A percentile compares a stretch with the other conserved stretches of the same genome.
Evolutionary conservation across 2,329 filamentous ascomycete genomes (phyloP).

Genomic region (Elsinoe ampelina): DNA sequence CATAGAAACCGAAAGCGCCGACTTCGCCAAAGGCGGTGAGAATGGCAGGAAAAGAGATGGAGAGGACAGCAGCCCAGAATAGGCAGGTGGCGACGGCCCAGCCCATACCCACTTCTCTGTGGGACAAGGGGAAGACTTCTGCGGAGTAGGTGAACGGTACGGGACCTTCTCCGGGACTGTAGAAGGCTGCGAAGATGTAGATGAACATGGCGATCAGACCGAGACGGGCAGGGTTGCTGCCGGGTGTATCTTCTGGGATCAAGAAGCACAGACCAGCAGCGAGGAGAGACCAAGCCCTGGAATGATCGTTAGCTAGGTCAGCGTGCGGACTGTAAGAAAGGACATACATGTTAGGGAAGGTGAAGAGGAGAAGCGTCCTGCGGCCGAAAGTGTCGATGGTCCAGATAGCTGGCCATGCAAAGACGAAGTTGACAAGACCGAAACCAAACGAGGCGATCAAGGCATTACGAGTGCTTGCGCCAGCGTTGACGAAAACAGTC

Average conservation of each 20-base stretch:
- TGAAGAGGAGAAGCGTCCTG: slow-evolving; percentile 37
- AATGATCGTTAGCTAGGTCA: neutral
- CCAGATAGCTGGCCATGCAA: slow-evolving; percentile 38
- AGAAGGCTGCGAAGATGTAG: slow-evolving; percentile 35
- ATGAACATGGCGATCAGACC: slow-evolving; percentile 24
- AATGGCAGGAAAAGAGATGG: slow-evolving; percentile 42
- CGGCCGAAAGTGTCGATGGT: slow-evolving; percentile 39
- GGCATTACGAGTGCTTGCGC: slow-evolving; percentile 29
- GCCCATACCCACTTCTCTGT: slow-evolving; percentile 24
- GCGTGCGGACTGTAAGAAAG: neutral
- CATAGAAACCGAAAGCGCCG: slow-evolving; percentile 54
- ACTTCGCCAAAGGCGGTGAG: slow-evolving; percentile 39
- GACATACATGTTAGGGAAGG: slow-evolving; percentile 40
- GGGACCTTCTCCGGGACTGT: slow-evolving; percentile 34
- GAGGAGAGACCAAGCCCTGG: slow-evolving; percentile 34
- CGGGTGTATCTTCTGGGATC: slow-evolving; percentile 6
- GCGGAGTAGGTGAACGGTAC: slow-evolving; percentile 35
- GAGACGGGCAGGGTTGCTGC: slow-evolving; percentile 19
- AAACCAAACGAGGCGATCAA: slow-evolving; percentile 36
- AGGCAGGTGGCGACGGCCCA: slow-evolving; percentile 33
- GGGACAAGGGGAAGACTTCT: slow-evolving; percentile 27
- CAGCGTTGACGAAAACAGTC: slow-evolving; percentile 29
- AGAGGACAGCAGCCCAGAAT: slow-evolving; percentile 42
- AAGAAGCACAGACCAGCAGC: slow-evolving; percentile 43
- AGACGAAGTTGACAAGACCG: slow-evolving; percentile 37